Conservation (phyloP, 1,284 basidiomycete species). For the Veloboletus limbatus region DNA sequence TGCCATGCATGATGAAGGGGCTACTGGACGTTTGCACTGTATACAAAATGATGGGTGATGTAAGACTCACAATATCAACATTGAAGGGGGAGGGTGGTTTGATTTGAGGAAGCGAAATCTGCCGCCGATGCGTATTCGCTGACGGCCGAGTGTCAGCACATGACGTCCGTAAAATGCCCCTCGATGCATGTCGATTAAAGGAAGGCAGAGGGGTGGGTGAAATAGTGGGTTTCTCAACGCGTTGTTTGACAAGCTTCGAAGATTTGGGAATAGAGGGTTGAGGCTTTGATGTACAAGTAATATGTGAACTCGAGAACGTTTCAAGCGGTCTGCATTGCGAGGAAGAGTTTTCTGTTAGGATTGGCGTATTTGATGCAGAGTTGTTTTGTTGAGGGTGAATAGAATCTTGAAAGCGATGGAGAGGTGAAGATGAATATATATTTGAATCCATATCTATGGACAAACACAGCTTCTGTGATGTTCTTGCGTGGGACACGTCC, state of each 20-base stretch:
- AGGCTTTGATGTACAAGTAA: background rate
- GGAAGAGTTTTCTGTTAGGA: background rate
- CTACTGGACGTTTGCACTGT: conserved; percentile 17
- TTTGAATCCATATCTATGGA: conserved; percentile 5
- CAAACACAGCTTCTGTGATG: conserved; percentile 3
- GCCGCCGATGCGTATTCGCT: conserved; percentile 1
- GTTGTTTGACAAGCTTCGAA: conserved; percentile 12
- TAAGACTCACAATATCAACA: conserved; percentile 26
- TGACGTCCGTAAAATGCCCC: conserved; percentile 9
- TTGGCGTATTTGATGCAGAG: background rate
- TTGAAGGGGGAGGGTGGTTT: conserved; percentile 27
- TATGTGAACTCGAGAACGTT: background rate
- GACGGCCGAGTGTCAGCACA: background rate
- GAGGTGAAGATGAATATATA: conserved; percentile 6
- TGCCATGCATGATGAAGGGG: conserved; percentile 33
- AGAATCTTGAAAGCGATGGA: background rate
- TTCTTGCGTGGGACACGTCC: background rate
- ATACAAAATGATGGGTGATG: background rate
- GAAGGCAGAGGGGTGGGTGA: conserved; percentile 2
- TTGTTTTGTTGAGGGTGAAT: conserved; percentile 1
- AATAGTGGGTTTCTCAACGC: background rate
- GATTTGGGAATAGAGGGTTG: background rate
- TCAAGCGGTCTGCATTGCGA: background rate
- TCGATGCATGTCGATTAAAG: conserved; percentile 3
- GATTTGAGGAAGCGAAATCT: conserved; percentile 21